Conservation (phyloP, 345 rosid genomes). For the Capsella bursapastoris region DNA sequence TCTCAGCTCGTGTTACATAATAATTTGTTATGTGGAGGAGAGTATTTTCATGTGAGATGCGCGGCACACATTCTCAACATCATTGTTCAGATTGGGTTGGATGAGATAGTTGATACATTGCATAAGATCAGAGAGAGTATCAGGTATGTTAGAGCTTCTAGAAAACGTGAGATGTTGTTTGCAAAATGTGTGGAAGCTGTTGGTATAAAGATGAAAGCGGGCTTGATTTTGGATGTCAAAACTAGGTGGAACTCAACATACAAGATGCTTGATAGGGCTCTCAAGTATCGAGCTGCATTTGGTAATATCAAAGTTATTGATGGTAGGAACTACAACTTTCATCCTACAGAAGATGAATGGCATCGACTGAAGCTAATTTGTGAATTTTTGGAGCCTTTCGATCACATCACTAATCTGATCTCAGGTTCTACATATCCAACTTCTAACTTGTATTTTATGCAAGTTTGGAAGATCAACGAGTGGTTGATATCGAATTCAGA, state of each 20-base stretch:
- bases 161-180: neutral
- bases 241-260: neutral
- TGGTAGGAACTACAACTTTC: neutral
- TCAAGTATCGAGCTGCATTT: neutral
- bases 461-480: neutral
- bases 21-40: neutral
- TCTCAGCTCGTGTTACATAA: neutral
- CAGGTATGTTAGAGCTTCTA: neutral
- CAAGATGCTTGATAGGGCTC: neutral
- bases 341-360: neutral
- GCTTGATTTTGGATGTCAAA: neutral
- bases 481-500: neutral
- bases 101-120: neutral
- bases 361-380: neutral
- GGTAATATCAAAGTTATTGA: neutral
- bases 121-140: neutral
- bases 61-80: neutral
- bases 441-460: slow-evolving; percentile 4
- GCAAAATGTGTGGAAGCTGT: neutral
- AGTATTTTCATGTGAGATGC: slow-evolving; percentile 1
- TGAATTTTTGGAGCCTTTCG: neutral
- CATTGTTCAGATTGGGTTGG: neutral
- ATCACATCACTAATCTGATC: neutral
- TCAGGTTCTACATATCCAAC: slow-evolving; percentile 11
- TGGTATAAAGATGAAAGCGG: neutral